These are phyloP conservation scores for Phalaenopsis hybrid DNA, from an alignment of 116 monocot genomes.

Conservation along the genomic window DNA sequence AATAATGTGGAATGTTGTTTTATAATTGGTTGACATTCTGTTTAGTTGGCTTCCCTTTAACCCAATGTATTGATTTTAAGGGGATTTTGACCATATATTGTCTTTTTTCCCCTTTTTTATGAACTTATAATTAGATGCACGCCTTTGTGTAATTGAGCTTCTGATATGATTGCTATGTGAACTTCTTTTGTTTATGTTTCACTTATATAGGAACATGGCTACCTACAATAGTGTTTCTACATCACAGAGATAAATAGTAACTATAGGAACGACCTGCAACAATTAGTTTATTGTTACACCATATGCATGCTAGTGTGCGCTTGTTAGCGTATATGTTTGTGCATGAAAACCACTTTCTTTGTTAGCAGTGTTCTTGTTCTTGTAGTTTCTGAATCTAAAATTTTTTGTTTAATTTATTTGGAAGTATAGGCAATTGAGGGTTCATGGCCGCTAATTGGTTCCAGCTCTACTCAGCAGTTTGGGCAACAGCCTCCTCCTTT, in stretches of 20 bases:
- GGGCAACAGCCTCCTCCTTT: conserved; percentile 43
- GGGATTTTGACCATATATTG: background rate
- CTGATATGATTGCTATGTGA: background rate
- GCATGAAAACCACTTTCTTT: background rate
- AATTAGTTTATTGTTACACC: background rate
- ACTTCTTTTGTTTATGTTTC: background rate
- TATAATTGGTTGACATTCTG: background rate
- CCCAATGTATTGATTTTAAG: background rate
- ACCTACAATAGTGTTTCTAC: background rate
- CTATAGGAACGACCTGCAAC: background rate
- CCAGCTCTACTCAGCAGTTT: conserved; percentile 37
- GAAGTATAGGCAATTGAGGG: conserved; percentile 36
- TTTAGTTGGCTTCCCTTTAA: background rate
- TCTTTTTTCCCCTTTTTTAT: background rate
- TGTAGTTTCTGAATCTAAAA: background rate
- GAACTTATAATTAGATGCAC: background rate
- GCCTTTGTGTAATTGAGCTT: background rate
- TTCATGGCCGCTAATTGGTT: conserved; percentile 50
- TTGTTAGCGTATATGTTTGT: background rate
- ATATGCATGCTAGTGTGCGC: background rate
- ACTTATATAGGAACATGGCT: background rate
- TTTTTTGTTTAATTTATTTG: background rate
- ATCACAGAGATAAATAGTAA: background rate
- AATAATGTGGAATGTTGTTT: background rate
- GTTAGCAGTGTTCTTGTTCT: background rate